Conservation (phyloP, 1,284 basidiomycete genomes). For the Moniliophthora roreri region DNA sequence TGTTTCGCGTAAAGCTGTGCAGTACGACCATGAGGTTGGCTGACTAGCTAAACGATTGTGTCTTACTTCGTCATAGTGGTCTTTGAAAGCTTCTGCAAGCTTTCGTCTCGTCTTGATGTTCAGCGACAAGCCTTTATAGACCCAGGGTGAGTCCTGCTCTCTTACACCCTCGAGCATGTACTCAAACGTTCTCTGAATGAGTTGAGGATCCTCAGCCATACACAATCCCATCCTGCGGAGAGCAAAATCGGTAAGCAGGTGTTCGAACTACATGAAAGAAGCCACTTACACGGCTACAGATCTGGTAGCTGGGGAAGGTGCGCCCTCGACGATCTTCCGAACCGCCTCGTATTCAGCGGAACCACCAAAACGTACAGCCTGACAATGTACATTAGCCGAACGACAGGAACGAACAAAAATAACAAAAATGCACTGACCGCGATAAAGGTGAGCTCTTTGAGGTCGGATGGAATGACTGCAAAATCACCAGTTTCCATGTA, state of each 20-base stretch:
- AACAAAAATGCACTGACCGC: slow-evolving; percentile 15
- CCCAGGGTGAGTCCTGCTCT: slow-evolving; percentile 67
- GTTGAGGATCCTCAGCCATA: slow-evolving; percentile 39
- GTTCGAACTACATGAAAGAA: slow-evolving; percentile 34
- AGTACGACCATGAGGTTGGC: no score
- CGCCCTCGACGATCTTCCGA: no score
- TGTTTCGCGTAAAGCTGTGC: no score
- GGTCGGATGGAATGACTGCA: slow-evolving; percentile 77
- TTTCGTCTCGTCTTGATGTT: slow-evolving; percentile 47
- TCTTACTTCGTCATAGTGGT: slow-evolving; percentile 61
- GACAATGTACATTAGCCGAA: background rate
- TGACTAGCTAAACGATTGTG: no score
- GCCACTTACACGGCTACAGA: no score
- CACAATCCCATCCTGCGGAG: slow-evolving; percentile 40
- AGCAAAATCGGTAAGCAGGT: slow-evolving; percentile 2
- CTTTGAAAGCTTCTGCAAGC: slow-evolving; percentile 39
- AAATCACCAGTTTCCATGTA: slow-evolving; percentile 80
- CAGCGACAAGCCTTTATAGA: slow-evolving; percentile 41
- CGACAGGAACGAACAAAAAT: slow-evolving; percentile 52
- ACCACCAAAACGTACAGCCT: slow-evolving; percentile 80
- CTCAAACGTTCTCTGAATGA: slow-evolving; percentile 59
- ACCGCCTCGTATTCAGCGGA: slow-evolving; percentile 53
- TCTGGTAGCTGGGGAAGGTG: no score
- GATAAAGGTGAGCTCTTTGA: slow-evolving; percentile 45
- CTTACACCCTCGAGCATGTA: slow-evolving; percentile 56